Conservation (phyloP, 2,329 filamentous ascomycete genomes). For the Botrytis aclada region DNA sequence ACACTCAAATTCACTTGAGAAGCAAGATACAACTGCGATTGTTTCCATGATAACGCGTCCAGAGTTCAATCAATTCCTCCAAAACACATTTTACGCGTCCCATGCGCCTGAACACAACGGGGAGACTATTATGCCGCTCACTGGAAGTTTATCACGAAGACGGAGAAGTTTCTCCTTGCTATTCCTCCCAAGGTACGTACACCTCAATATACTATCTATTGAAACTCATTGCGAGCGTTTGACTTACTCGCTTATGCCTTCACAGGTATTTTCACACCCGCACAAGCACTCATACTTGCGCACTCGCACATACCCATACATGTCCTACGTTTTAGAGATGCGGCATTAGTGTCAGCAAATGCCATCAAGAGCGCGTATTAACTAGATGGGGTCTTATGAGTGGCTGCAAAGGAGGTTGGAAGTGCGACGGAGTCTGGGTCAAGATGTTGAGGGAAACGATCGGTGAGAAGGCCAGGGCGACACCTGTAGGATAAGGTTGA, state of each 20-base stretch:
- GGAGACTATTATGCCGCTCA: background rate
- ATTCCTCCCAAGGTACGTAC: background rate
- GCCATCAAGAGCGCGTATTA: background rate
- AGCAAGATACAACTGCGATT: no score
- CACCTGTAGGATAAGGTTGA: background rate
- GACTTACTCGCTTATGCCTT: background rate
- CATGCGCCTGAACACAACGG: background rate
- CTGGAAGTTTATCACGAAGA: background rate
- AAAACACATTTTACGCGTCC: background rate
- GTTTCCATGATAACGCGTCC: no score
- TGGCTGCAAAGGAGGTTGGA: background rate
- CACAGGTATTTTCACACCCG: background rate
- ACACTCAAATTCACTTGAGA: no score
- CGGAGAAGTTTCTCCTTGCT: background rate
- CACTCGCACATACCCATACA: background rate
- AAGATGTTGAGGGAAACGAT: background rate
- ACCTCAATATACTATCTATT: background rate
- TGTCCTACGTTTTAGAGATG: rapidly evolving
- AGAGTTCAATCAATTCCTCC: no score
- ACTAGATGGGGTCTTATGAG: background rate
- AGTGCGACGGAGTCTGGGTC: background rate
- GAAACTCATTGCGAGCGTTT: background rate
- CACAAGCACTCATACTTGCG: rapidly evolving
- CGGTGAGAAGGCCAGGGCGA: background rate
- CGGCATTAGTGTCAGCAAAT: rapidly evolving